Conservation (phyloP, 2,329 filamentous ascomycete genomes). For the Ascochyta rabiei region DNA sequence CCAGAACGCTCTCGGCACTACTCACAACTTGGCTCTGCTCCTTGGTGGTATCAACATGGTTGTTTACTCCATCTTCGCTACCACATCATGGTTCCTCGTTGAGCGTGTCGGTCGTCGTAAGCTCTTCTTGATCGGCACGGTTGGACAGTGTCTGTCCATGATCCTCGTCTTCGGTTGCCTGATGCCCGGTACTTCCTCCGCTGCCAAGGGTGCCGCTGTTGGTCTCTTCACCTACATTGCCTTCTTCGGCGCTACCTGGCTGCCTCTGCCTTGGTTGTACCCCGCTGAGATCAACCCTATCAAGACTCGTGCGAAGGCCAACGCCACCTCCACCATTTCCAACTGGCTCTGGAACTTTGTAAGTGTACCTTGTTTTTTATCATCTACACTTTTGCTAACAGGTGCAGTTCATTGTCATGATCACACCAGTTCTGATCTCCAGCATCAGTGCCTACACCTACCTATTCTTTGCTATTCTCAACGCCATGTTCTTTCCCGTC, state of each 20-base stretch:
- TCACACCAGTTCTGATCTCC: constrained; percentile 49
- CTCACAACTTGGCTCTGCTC: constrained; percentile 52
- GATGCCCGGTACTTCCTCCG: constrained; percentile 42
- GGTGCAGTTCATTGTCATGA: constrained; percentile 47
- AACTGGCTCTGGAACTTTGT: constrained; percentile 62
- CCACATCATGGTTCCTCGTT: constrained; percentile 67
- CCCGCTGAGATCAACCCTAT: constrained; percentile 61
- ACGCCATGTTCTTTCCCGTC: constrained; percentile 58
- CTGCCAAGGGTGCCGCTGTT: constrained; percentile 60
- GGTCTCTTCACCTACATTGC: constrained; percentile 73
- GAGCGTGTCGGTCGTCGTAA: constrained; percentile 63
- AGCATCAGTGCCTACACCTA: constrained; percentile 51
- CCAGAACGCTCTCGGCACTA: constrained; percentile 58
- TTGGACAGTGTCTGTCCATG: constrained; percentile 60
- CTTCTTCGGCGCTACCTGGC: constrained; percentile 69
- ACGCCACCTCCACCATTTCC: constrained; percentile 59
- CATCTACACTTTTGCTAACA: no score
- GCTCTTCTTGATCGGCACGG: constrained; percentile 51
- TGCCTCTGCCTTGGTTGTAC: constrained; percentile 67
- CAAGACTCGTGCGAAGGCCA: constrained; percentile 62
- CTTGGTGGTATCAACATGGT: constrained; percentile 60
- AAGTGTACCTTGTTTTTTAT: no score
- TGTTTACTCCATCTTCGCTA: constrained; percentile 61
- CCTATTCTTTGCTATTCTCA: constrained; percentile 59
- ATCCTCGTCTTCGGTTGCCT: constrained; percentile 50